Conservation (phyloP, 179 eudicot species). For the Sideroxylon spinosum region DNA sequence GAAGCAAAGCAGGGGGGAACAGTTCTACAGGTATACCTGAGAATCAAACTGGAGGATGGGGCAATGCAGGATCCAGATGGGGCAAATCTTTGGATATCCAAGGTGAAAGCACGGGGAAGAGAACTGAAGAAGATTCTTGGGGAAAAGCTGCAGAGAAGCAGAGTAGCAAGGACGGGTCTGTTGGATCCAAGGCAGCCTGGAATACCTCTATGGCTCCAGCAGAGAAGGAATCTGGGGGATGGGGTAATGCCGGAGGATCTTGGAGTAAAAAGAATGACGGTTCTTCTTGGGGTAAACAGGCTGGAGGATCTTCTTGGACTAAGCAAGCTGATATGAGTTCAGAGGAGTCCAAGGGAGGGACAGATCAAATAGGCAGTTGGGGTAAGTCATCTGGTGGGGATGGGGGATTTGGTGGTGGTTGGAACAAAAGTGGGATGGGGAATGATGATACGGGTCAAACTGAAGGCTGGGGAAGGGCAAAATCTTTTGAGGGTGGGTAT, state of each 20-base stretch:
- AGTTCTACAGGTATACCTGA: too few species aligned
- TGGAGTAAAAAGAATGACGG: not conserved
- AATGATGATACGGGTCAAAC: too few species aligned
- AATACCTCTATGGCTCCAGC: not conserved
- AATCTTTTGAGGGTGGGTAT: too few species aligned
- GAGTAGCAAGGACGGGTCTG: constrained; percentile 23
- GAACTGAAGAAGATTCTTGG: constrained; percentile 31
- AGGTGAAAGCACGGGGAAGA: not conserved
- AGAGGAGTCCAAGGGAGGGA: too few species aligned
- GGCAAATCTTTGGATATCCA: not conserved
- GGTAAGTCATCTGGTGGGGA: too few species aligned
- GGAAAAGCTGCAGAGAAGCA: constrained; percentile 32
- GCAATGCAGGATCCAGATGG: not conserved
- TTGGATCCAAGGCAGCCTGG: constrained; percentile 39
- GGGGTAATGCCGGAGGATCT: not conserved
- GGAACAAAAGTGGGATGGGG: too few species aligned
- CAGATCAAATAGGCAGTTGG: too few species aligned
- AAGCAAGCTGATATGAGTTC: too few species aligned
- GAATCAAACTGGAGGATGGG: too few species aligned
- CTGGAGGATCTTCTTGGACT: constrained; percentile 19
- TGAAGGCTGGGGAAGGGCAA: too few species aligned
- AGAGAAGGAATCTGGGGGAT: not conserved
- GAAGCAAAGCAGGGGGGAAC: too few species aligned
- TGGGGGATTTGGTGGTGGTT: too few species aligned
- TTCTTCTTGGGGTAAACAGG: not conserved